Base-by-base conservation (phyloP, 129 eudicot species). In the Helianthus tuberosus region DNA sequence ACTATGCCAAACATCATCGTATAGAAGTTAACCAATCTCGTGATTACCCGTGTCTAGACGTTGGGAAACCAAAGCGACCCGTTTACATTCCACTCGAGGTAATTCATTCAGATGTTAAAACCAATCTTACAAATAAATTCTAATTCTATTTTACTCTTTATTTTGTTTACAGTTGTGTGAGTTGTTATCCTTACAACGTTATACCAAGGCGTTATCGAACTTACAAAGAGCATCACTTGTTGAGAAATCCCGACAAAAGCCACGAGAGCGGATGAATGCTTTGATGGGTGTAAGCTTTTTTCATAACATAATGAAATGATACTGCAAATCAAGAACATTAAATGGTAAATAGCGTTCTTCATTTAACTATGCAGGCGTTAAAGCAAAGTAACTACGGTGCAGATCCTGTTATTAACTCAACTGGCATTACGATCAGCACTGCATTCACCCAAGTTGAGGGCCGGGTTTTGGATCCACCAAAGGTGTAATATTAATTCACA, bases 201-300 rank as follows among this genome's bases (percentile, higher is more conserved):
- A 25, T 0, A 25, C 1, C 29, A 25, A 25, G 29, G 29, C 29
- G 0, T 72, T 94, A 15, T 73, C 97, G 9, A 83, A 69, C 41
- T 64, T 77, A 46, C 97, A 90, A 71, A 62, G 97, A 64, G 73
- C 96, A 11, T 81, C 91, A 6, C 68, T 94, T 64, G 97, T 90
- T 39, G 98, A 94, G 78, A 90, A 90, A 58, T 94, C 98, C 98
- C 81, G 97, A 23, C 97, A 94, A 39, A 94, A 88, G 70, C 97
- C 98, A 1, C 89, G 75, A 61, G 98, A 90, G n/a, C 81, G 93
- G 54, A 90, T 94, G 98, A 73, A 66, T 5, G 79, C 77, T 1
- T 77, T 94, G 81, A 76, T 41, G n/a, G 69, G 72, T 39, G 83
- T 83, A 79, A 74, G 74, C 55, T 32, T 38, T 57, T 32, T 17